Evolutionary conservation across 495 filamentous ascomycete genomes (phyloP).

Genomic region (Glarea lozoyensis): DNA sequence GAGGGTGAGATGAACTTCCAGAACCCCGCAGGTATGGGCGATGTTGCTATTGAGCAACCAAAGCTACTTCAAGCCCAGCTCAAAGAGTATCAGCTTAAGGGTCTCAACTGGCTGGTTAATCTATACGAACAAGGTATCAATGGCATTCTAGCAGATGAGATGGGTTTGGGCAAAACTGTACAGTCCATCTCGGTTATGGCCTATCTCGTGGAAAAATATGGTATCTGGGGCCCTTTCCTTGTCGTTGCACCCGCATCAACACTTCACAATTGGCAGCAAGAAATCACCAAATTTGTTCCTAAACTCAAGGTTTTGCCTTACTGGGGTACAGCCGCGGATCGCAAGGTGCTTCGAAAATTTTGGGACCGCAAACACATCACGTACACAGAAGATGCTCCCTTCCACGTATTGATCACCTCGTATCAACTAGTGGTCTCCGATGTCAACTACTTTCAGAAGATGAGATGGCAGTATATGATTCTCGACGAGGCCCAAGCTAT

Average conservation of each 20-base stretch:
- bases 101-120: slow-evolving; percentile 98
- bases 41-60: slow-evolving; percentile 88
- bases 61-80: slow-evolving; percentile 88
- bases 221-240: slow-evolving; percentile 97
- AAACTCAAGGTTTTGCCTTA: slow-evolving; percentile 91
- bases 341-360: slow-evolving; percentile 94
- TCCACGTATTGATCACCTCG: slow-evolving; percentile 93
- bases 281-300: slow-evolving; percentile 90
- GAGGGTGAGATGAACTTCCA: slow-evolving; percentile 99
- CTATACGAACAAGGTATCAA: slow-evolving; percentile 99
- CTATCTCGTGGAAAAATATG: slow-evolving; percentile 91
- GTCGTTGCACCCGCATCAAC: slow-evolving; percentile 96
- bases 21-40: slow-evolving; percentile 89
- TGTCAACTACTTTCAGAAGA: slow-evolving; percentile 94
- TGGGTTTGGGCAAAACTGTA: slow-evolving; percentile 98
- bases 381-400: slow-evolving; percentile 83
- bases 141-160: slow-evolving; percentile 96
- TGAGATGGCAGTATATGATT: slow-evolving; percentile 99
- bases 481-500: slow-evolving; percentile 97
- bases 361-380: slow-evolving; percentile 98
- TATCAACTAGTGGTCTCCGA: slow-evolving; percentile 96
- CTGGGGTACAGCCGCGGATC: slow-evolving; percentile 90
- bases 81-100: slow-evolving; percentile 98
- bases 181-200: slow-evolving; percentile 99
- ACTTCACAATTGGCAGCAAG: slow-evolving; percentile 98